These are phyloP conservation scores for Chlamydomonas sp. DNA, from an alignment of 139 green algal species.

Conservation along the genomic window DNA sequence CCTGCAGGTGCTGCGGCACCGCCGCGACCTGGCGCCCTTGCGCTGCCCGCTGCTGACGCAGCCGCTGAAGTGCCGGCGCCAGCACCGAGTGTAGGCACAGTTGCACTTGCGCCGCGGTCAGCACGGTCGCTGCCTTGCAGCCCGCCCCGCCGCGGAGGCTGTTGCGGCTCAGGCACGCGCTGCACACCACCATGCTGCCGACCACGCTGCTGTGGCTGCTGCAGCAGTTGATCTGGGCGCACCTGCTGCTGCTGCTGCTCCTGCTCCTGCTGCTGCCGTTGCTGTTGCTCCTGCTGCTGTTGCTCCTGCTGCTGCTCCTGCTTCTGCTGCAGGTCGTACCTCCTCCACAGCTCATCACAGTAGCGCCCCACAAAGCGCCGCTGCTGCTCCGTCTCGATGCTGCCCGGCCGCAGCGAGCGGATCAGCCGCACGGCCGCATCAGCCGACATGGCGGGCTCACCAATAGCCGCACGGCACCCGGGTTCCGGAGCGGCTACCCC, in stretches of 20 bases:
- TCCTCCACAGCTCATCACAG: slow-evolving; percentile 40
- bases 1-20: no score
- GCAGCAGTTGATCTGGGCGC: not conserved
- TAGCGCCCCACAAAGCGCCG: slow-evolving; percentile 49
- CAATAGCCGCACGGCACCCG: not conserved
- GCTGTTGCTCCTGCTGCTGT: not conserved
- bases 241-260: not conserved
- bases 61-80: no score
- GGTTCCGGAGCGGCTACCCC: slow-evolving; percentile 8
- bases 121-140: no score
- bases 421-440: slow-evolving; percentile 35
- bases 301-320: not conserved
- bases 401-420: slow-evolving; percentile 44
- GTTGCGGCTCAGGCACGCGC: no score
- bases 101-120: no score
- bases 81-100: no score
- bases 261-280: slow-evolving; percentile 11
- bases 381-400: slow-evolving; percentile 60
- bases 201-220: not conserved
- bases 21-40: no score
- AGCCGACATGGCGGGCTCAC: slow-evolving; percentile 37
- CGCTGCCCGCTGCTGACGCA: no score
- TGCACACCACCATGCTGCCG: no score
- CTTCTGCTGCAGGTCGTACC: slow-evolving; percentile 1
- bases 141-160: no score